Evolutionary conservation across 2,329 filamentous ascomycete species (phyloP).

Genomic region (Xylaria arbuscula): DNA sequence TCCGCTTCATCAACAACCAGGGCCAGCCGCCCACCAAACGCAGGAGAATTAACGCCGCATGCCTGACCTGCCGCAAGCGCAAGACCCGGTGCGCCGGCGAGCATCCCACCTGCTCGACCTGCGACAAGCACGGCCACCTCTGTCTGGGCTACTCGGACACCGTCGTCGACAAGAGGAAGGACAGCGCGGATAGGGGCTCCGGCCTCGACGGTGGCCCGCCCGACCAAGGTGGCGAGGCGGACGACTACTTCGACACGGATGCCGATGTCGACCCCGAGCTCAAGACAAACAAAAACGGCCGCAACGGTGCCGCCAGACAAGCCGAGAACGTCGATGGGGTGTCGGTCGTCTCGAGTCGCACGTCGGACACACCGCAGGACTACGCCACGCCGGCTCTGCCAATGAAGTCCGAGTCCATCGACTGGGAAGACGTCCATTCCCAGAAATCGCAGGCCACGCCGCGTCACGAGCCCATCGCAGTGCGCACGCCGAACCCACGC

Average conservation of each 20-base stretch:
- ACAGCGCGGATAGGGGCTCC: conserved; percentile 36
- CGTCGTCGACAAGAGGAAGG: conserved; percentile 58
- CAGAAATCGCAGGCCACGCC: conserved; percentile 44
- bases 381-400: conserved; percentile 42
- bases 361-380: conserved; percentile 44
- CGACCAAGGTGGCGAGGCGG: conserved; percentile 54
- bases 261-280: conserved; percentile 48
- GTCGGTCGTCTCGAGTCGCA: conserved; percentile 40
- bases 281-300: conserved; percentile 39
- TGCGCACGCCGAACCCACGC: conserved; percentile 47
- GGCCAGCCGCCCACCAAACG: conserved; percentile 83
- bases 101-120: conserved; percentile 77
- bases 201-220: conserved; percentile 42
- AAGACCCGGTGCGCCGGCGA: conserved; percentile 82
- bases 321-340: conserved; percentile 45
- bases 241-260: conserved; percentile 52
- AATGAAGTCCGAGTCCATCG: conserved; percentile 48
- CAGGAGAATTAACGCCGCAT: conserved; percentile 82
- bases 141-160: conserved; percentile 75
- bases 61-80: conserved; percentile 78
- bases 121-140: conserved; percentile 74
- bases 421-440: conserved; percentile 48
- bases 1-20: conserved; percentile 85
- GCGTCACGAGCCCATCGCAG: conserved; percentile 40
- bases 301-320: conserved; percentile 41